Base-by-base conservation (phyloP, 257 asterid species). In the Lavandula angustifolia region DNA sequence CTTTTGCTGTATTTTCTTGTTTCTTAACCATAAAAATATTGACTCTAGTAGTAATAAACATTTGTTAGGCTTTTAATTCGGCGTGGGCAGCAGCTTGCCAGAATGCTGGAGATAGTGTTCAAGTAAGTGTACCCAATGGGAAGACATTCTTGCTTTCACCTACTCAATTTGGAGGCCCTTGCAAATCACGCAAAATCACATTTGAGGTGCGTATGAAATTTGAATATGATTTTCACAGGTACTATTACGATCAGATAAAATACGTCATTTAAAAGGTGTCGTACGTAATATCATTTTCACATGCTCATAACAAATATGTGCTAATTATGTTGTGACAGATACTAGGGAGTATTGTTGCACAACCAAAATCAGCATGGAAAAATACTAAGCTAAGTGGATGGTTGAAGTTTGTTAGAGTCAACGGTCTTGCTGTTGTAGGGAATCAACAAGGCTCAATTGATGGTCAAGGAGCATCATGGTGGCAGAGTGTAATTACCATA, bases 401-500 rank as follows among this genome's bases (percentile, higher is more conserved):
- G 86, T 47, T 80, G 33, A 48, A 48, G 51, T 83, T 83, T 68
- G 14, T 9, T 27, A n/a, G 37, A 1, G 68, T 83, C 5, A 52
- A 70, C 9, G 68, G 77, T 1, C 85, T 82, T 7, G 1, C 3
- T 0, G 55, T 82, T 7, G 44, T 27, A 4, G 88, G 88, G 1
- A 62, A 70, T 48, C 80, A 62, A 14, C 37, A 22, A 48, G 85
- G 87, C 17, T 12, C 53, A 9, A 46, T 83, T 41, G 75, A 83
- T 55, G 89, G 85, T 7, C 76, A 44, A 31, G 89, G 87, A 14
- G 51, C 60, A 17, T 18, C 82, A 3, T 78, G 81, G 87, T 78
- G 87, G 83, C 43, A 6, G 1, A 1, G 3, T 55, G 72, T 55
- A 1, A 32, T 38, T 52, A 13, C 0, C 22, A 12, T n/a, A 4